Evolutionary conservation across 2,329 filamentous ascomycete species (phyloP), one percentile per base, ranked within the genome.

Genomic region (Xylariomycetidae sp.): DNA sequence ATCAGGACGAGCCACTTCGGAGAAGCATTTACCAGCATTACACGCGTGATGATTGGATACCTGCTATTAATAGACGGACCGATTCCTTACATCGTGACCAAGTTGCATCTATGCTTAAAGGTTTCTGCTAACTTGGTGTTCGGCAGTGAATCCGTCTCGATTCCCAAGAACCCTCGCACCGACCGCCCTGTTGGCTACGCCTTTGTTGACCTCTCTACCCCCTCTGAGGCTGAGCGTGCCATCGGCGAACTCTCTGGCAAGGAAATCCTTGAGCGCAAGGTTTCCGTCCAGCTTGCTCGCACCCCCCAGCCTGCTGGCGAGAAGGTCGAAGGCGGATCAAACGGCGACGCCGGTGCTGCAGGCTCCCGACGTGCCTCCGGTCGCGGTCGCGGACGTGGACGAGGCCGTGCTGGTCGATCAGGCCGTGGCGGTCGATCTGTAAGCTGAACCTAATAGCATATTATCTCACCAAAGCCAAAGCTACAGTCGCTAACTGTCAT

Each of bases 161-260:
- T 98, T 68, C 92, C 92, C 52, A 95, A 94, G 79, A 97, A 98
- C 77, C 92, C 92, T 62, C 90, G 92, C 67, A 98, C 90, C 69
- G 90, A 88, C 69, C 90, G 92, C 63, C 90, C 92, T 48, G 92
- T 98, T 64, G 92, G 92, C 61, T 98, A 97, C 67, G 92, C 92
- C 61, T 98, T 98, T 63, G 92, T 98, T 64, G 92, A 97, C 62
- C 85, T 98, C 49, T 94, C 88, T 43, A 96, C 90, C 47, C 87
- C 92, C 41, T 80, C 80, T 49, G 92, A 97, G 74, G 92, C 92
- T 46, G 87, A 96, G 70, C 87, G 88, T 64, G 92, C 92, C 59
- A 97, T 98, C 56, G 74, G 79, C 54, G 88, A 95, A 70, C 85
- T 98, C 49, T 96, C 92, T 56, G 90, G 90, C 66, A 89, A 96